Conservation (phyloP, 306 rosid genomes). For the Mimosa pudica region DNA sequence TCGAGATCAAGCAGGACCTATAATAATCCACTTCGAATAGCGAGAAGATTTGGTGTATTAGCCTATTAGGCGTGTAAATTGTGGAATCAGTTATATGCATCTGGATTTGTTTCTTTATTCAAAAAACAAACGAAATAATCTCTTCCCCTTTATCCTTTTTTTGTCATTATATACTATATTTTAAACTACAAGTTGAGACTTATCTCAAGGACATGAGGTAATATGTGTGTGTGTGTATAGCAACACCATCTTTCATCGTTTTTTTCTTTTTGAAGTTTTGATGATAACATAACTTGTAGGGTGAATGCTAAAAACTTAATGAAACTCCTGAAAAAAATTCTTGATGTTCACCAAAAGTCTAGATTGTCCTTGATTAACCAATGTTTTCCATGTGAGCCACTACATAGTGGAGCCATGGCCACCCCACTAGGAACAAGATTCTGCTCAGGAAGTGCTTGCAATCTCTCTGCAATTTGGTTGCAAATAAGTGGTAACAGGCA, state of each 20-base stretch:
- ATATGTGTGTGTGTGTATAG: not conserved
- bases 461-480: slow-evolving; percentile 37
- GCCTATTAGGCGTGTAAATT: not conserved
- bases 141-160: not conserved
- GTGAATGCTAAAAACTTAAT: not conserved
- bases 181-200: no score
- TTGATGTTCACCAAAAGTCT: slow-evolving; percentile 22
- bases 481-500: slow-evolving; percentile 40
- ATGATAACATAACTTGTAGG: not conserved
- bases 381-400: slow-evolving; percentile 32
- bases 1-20: not conserved
- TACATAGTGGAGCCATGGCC: slow-evolving; percentile 39
- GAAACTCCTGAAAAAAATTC: slow-evolving; percentile 13
- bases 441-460: slow-evolving; percentile 32
- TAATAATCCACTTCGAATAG: not conserved
- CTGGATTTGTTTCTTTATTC: not conserved
- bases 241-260: not conserved
- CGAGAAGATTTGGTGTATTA: not conserved
- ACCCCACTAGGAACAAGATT: slow-evolving; percentile 31
- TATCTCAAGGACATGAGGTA: no score
- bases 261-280: not conserved
- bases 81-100: not conserved
- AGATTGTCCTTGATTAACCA: not conserved
- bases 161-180: no score
- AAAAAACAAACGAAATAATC: not conserved